Conservation (phyloP, 2,329 filamentous ascomycete genomes). For the Xylariaceae sp. region DNA sequence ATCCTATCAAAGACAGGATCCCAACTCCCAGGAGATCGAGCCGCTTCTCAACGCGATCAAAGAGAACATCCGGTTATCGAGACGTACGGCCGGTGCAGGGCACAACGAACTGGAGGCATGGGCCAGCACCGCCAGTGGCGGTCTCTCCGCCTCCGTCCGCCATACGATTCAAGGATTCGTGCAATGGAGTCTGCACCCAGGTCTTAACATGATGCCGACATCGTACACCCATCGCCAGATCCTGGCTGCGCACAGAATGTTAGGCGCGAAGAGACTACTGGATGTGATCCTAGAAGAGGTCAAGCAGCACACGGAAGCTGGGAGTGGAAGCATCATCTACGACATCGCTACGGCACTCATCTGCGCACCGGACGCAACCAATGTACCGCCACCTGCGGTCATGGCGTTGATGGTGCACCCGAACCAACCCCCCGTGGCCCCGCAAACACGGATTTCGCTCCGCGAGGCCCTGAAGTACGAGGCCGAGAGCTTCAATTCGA, state of each 20-base stretch:
- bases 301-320: constrained; percentile 53
- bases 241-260: constrained; percentile 53
- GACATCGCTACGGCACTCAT: constrained; percentile 66
- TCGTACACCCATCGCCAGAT: constrained; percentile 69
- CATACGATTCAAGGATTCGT: constrained; percentile 58
- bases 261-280: constrained; percentile 58
- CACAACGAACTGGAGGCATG: constrained; percentile 65
- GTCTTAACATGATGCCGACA: constrained; percentile 51
- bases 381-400: constrained; percentile 35
- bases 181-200: constrained; percentile 59
- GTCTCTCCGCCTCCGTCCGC: constrained; percentile 53
- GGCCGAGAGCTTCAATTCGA: constrained; percentile 51
- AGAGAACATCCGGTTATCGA: constrained; percentile 51
- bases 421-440: constrained; percentile 33
- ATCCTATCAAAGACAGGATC: constrained; percentile 60
- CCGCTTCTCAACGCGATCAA: constrained; percentile 62
- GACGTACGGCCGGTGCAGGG: constrained; percentile 58
- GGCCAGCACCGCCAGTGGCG: constrained; percentile 51
- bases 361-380: constrained; percentile 58
- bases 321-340: constrained; percentile 56
- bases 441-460: constrained; percentile 50
- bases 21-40: constrained; percentile 63
- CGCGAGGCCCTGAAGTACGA: constrained; percentile 55
- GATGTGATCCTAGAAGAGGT: constrained; percentile 62
- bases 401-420: constrained; percentile 32